Evolutionary conservation across 2,329 filamentous ascomycete genomes (phyloP), one percentile per base, ranked within the genome.

Genomic region (Alternaria brassicicola): DNA sequence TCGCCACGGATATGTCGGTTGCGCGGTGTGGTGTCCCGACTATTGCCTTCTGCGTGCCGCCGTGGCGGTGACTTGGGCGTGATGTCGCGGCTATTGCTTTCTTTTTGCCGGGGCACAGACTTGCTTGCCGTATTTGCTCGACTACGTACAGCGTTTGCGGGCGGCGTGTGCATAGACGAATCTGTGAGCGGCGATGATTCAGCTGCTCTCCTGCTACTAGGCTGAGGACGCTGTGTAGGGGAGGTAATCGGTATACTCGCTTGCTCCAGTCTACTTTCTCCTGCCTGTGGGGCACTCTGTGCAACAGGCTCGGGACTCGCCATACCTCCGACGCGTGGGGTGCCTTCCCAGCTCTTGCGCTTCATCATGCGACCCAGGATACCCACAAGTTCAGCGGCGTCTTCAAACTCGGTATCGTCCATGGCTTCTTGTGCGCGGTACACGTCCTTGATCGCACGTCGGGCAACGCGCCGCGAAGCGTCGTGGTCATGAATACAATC

Each of bases 321-420:
- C 46, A 72, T 60, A 33, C 69, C 70, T n/a, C 66, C 68, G 21
- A 77, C 69, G 9, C 69, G 71, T 28, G 75, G 75, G 19, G 75
- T 77, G 3, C 71, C 72, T 62, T 78, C 77, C 66, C 70, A 78
- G 47, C 75, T 73, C 64, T 78, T 71, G 2, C 92, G 86, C 78
- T 90, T 93, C 85, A 93, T 92, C 88, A 97, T 95, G 71, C 89
- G 91, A 6, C 92, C 92, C 1, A 98, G 78, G 0, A 95, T 88
- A 1, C 90, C 89, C 8, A 98, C 93, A 12, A 97, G 84, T 70
- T 94, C 90, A 57, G 92, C 93, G 0, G 93, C 92, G 76, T 98
- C 95, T 64, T 90, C 87, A 74, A 97, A 99, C 82, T 95, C 96
- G 66, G 96, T 92, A 71, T 98, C 93, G 58, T 96, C 92, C 87